Conservation (phyloP, 371 early-diverging fungal genomes). For the Lichtheimia ramosa region DNA sequence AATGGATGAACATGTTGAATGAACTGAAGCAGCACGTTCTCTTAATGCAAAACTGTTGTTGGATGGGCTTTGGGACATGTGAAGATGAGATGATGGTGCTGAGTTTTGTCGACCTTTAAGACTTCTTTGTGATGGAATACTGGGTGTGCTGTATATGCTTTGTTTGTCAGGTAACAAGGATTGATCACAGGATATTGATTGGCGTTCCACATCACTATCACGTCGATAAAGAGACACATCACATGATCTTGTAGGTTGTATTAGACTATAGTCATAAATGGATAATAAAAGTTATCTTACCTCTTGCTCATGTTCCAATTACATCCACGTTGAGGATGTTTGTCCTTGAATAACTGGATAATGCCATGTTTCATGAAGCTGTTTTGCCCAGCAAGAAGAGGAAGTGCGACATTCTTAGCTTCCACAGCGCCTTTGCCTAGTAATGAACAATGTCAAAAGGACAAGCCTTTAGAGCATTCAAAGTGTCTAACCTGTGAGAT, state of each 20-base stretch:
- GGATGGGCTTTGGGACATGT: slow-evolving; percentile 18
- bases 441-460: neutral
- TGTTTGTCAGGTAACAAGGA: slow-evolving; percentile 3
- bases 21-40: slow-evolving; percentile 45
- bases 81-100: slow-evolving; percentile 8
- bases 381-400: slow-evolving; percentile 62
- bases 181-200: slow-evolving; percentile 3
- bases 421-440: slow-evolving; percentile 74
- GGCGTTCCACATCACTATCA: slow-evolving; percentile 2
- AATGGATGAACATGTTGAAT: slow-evolving; percentile 45
- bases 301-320: slow-evolving; percentile 38
- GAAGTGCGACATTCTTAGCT: slow-evolving; percentile 71
- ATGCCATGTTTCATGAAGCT: slow-evolving; percentile 78
- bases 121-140: slow-evolving; percentile 18
- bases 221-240: slow-evolving; percentile 1
- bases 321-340: slow-evolving; percentile 65
- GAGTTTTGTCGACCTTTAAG: slow-evolving; percentile 11
- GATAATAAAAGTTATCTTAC: neutral
- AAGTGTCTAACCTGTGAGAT: slow-evolving; percentile 52
- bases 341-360: slow-evolving; percentile 71
- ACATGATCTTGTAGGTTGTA: neutral
- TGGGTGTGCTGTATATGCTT: slow-evolving; percentile 9
- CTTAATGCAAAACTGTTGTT: slow-evolving; percentile 11
- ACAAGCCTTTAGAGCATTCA: neutral
- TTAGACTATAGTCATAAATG: neutral